Percentiles rank a stretch among this genome's conserved stretches.
These are phyloP conservation scores for Skeletonema potamos DNA, from an alignment of 108 stramenopile genomes.

Conservation along the genomic window DNA sequence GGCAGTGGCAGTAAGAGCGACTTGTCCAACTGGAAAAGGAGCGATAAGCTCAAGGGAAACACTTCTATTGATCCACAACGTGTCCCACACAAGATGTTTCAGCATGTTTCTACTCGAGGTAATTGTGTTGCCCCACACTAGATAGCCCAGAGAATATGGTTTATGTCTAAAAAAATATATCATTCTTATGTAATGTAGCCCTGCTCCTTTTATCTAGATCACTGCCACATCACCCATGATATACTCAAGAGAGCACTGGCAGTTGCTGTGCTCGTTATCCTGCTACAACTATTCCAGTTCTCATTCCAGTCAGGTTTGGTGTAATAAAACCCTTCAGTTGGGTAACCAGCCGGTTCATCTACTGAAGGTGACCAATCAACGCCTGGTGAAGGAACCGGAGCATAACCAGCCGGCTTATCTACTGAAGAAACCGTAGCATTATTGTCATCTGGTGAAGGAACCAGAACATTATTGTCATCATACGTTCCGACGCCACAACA, in stretches of 20 bases:
- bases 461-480: no score
- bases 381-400: background rate
- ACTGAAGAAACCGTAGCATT: background rate
- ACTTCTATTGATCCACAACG: conserved; percentile 10
- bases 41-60: conserved; percentile 10
- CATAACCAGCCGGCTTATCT: background rate
- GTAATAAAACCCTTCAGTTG: background rate
- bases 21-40: conserved; percentile 18
- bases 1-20: conserved; percentile 14
- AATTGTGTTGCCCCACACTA: background rate
- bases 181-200: no score
- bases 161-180: no score
- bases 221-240: background rate
- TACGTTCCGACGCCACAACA: conserved; percentile 16
- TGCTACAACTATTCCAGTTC: background rate
- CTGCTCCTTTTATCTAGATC: no score
- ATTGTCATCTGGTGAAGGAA: background rate
- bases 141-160: no score
- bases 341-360: background rate
- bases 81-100: conserved; percentile 17
- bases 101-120: conserved; percentile 18
- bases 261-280: background rate
- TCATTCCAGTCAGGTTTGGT: background rate
- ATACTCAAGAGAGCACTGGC: background rate
- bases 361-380: background rate